These are phyloP conservation scores for Lachancea meyersii DNA, from an alignment of 805 yeast species.

Conservation along the genomic window DNA sequence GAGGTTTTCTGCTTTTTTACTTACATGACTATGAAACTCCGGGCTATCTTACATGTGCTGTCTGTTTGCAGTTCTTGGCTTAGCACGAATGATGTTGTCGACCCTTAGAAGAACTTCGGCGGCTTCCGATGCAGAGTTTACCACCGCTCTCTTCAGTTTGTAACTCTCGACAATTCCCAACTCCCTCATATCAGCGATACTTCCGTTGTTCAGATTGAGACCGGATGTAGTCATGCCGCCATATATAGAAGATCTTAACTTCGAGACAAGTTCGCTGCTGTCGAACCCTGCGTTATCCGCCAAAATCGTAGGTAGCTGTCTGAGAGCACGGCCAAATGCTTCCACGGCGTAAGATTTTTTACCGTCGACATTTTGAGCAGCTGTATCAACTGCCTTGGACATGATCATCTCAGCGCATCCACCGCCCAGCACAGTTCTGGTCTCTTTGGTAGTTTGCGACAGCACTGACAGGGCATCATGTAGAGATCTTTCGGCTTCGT, in stretches of 20 bases:
- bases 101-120: slow-evolving; percentile 94
- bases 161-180: slow-evolving; percentile 88
- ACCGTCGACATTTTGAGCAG: slow-evolving; percentile 87
- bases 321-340: slow-evolving; percentile 86
- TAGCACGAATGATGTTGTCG: slow-evolving; percentile 93
- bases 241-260: slow-evolving; percentile 76
- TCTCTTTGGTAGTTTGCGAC: slow-evolving; percentile 88
- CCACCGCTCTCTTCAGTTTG: slow-evolving; percentile 89
- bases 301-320: slow-evolving; percentile 90
- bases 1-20: neutral
- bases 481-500: slow-evolving; percentile 93
- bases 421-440: slow-evolving; percentile 89
- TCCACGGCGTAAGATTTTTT: slow-evolving; percentile 92
- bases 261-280: slow-evolving; percentile 84
- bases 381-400: slow-evolving; percentile 93
- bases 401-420: slow-evolving; percentile 94
- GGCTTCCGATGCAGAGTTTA: slow-evolving; percentile 94
- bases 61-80: slow-evolving; percentile 95
- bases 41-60: slow-evolving; percentile 33
- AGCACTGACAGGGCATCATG: slow-evolving; percentile 95
- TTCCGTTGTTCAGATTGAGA: slow-evolving; percentile 77
- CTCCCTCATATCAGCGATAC: slow-evolving; percentile 89
- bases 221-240: slow-evolving; percentile 91
- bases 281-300: slow-evolving; percentile 98
- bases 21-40: slow-evolving; percentile 6